These are phyloP conservation scores for Dictyostelium gargantuum DNA, from an alignment of 208 protist species.

Conservation along the genomic window DNA sequence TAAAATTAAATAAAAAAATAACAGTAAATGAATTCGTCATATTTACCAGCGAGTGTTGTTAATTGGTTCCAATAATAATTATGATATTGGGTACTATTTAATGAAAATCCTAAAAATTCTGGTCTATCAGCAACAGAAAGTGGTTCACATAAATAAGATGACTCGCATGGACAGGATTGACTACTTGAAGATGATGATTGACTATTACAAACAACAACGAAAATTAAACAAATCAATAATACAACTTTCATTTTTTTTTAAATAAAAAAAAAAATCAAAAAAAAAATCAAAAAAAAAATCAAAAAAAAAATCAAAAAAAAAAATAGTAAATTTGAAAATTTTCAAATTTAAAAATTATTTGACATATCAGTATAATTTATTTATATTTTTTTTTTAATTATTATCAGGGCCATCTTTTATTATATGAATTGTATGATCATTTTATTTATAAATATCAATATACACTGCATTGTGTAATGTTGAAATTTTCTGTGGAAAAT, in stretches of 20 bases:
- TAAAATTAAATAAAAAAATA: too few relatives aligned
- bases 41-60: not conserved
- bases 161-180: not conserved
- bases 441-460: too few relatives aligned
- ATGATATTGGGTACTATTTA: not conserved
- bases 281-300: not conserved
- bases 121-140: not conserved
- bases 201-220: not conserved
- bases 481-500: not conserved
- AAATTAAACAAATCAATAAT: not conserved
- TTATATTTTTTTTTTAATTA: not conserved
- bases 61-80: constrained; percentile 34
- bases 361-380: not conserved
- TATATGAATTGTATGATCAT: too few relatives aligned
- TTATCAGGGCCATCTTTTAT: too few relatives aligned
- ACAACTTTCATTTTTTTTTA: not conserved
- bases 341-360: not conserved
- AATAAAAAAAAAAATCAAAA: not conserved
- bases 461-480: too few relatives aligned
- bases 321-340: too few relatives aligned
- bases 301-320: not conserved
- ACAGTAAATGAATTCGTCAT: not conserved
- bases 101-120: constrained; percentile 42
- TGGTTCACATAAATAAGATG: constrained; percentile 11
- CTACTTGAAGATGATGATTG: not conserved